A percentile compares a stretch with the other conserved stretches of the same genome.
Conservation (phyloP, 768 basidiomycete species). For the Suillus spraguei region DNA sequence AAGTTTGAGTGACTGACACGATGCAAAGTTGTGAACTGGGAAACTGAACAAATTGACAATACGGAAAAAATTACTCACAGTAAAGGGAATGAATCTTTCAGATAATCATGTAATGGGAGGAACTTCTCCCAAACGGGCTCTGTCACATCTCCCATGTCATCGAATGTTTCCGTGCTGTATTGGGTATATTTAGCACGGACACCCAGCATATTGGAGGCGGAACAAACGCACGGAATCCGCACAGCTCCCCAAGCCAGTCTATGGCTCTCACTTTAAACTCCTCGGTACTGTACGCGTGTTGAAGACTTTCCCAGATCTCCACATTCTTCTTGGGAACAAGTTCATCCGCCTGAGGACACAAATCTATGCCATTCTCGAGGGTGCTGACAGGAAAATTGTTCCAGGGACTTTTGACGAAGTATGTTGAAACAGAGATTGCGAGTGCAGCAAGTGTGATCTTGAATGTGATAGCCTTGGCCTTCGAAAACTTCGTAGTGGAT, state of each 20-base stretch:
- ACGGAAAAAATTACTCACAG: constrained; percentile 39
- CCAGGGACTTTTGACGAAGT: constrained; percentile 14
- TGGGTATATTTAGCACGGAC: neutral
- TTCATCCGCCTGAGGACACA: constrained; percentile 39
- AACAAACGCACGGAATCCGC: constrained; percentile 39
- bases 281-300: constrained; percentile 32
- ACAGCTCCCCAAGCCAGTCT: constrained; percentile 44
- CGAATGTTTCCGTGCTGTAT: constrained; percentile 53
- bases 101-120: constrained; percentile 54
- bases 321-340: constrained; percentile 37
- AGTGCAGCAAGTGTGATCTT: constrained; percentile 16
- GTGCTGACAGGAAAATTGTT: neutral
- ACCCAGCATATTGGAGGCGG: neutral
- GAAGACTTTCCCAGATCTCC: constrained; percentile 35
- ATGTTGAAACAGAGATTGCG: constrained; percentile 18
- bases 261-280: constrained; percentile 38
- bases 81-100: constrained; percentile 59
- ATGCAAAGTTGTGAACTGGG: constrained; percentile 12
- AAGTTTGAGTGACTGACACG: constrained; percentile 42
- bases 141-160: constrained; percentile 46
- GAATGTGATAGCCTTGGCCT: constrained; percentile 15
- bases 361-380: constrained; percentile 8
- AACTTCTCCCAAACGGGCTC: constrained; percentile 63
- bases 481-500: constrained; percentile 29
- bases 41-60: constrained; percentile 50